Evolutionary conservation across 176 grass and related monocot genomes (phyloP).

Genomic region (Carex scoparia): DNA sequence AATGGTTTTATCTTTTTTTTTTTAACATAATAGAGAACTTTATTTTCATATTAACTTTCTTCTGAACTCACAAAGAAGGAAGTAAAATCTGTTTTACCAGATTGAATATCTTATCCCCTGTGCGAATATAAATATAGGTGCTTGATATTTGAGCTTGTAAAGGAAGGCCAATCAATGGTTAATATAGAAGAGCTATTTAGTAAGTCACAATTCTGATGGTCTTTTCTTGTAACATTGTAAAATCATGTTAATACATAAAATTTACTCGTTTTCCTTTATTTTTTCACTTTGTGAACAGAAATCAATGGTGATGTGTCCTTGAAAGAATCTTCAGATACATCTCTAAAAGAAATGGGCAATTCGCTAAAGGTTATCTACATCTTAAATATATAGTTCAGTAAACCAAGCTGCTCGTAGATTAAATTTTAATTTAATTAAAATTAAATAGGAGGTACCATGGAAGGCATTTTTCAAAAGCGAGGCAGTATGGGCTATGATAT

Average conservation of each 20-base stretch:
- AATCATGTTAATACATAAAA: neutral
- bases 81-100: neutral
- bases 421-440: conserved; percentile 17
- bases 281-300: conserved; percentile 17
- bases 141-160: conserved; percentile 81
- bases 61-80: neutral
- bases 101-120: neutral
- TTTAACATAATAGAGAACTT: neutral
- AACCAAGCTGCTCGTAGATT: neutral
- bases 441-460: conserved; percentile 89
- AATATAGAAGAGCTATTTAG: conserved; percentile 39
- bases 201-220: conserved; percentile 39
- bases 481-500: conserved; percentile 99
- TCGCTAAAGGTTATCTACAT: conserved; percentile 48
- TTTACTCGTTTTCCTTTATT: conserved; percentile 19
- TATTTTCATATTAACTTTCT: conserved; percentile 25
- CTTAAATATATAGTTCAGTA: neutral
- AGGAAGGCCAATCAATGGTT: conserved; percentile 40
- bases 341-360: conserved; percentile 43
- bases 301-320: conserved; percentile 34
- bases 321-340: conserved; percentile 42
- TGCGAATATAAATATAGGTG: conserved; percentile 45
- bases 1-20: conserved; percentile 3
- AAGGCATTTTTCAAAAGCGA: conserved; percentile 88
- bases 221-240: conserved; percentile 21